Base-by-base conservation (phyloP, 495 filamentous ascomycete genomes). In the Penicillium simplicissimum region DNA sequence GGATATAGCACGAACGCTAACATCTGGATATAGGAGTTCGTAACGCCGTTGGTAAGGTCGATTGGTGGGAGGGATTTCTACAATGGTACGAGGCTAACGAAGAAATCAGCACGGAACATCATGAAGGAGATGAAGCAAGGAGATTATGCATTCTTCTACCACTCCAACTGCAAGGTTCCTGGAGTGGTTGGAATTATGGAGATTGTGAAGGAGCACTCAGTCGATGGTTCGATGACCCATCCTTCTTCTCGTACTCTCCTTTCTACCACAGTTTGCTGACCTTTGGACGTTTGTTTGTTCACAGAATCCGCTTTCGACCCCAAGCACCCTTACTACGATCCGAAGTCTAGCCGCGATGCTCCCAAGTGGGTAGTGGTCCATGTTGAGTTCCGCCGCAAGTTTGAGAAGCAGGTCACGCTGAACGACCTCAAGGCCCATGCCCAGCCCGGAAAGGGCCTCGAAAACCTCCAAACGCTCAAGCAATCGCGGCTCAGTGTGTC, bases 101-200 rank as follows among this genome's bases (percentile, higher is more conserved):
- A 14, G 11, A 53, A 42, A 15, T 58, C 67, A 78, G 92, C 93
- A 15, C 84, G 90, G 40, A 97, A 97, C 69, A 91, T 96, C 71
- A 86, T 98, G 71, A 85, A 88, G 2, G 81, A 87, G 6, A 98
- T 98, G 95, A 91, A 90, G 72, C 85, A 87, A 64, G 94, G 95
- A 42, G 95, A 98, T 63, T 78, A 90, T 45, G 93, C 92, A 37
- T 97, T 98, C 77, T 97, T 98, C 79, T 98, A 98, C 71, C 94
- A 97, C 77, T 94, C 90, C n/a, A 96, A 93, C 69, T 93, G 90
- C 78, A 96, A 95, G 74, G 82, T 87, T 34, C 93, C 95, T 0
- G 94, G 92, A 3, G 90, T 98, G 53, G 93, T 88, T 5, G 95
- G 95, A n/a, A 85, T 89, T 8, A 96, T 97, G 91, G 90, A 96